These are phyloP conservation scores for Cubamyces sp. DNA, from an alignment of 768 basidiomycete species.

Conservation along the genomic window DNA sequence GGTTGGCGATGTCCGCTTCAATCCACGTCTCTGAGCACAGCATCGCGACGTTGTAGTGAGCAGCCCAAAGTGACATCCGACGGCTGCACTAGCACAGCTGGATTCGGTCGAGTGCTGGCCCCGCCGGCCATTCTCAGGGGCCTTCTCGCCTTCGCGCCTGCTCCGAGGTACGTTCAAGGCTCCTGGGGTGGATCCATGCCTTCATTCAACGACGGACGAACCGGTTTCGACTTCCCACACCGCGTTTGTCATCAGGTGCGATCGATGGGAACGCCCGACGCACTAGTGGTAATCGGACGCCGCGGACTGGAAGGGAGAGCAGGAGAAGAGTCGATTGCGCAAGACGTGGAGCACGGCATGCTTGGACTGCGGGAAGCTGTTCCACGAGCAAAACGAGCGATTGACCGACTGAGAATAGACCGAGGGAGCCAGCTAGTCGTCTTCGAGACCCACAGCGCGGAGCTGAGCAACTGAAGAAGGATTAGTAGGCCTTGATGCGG, in stretches of 20 bases:
- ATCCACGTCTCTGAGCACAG: conserved; percentile 8
- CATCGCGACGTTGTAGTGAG: conserved; percentile 17
- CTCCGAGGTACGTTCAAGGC: conserved; percentile 11
- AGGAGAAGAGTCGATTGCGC: conserved; percentile 21
- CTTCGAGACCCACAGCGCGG: background rate
- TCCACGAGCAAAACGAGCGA: background rate
- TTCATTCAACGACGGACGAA: conserved; percentile 2
- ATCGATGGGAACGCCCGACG: conserved; percentile 24
- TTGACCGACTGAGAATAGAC: background rate
- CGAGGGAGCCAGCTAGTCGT: background rate
- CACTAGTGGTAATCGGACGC: conserved; percentile 22
- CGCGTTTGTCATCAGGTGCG: conserved; percentile 16
- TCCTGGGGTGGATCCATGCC: background rate
- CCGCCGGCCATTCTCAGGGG: conserved; percentile 18
- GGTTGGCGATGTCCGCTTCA: conserved; percentile 14
- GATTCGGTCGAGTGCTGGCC: background rate
- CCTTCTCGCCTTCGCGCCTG: conserved; percentile 19
- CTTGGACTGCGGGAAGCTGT: conserved; percentile 17
- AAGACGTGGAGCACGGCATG: conserved; percentile 20
- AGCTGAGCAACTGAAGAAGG: background rate
- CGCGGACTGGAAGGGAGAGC: conserved; percentile 20
- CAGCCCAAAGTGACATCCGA: conserved; percentile 5
- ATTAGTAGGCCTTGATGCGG: background rate
- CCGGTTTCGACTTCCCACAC: conserved; percentile 16
- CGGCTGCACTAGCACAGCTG: conserved; percentile 15